Base-by-base conservation (phyloP, 345 rosid genomes). In the Linum trigynum region DNA sequence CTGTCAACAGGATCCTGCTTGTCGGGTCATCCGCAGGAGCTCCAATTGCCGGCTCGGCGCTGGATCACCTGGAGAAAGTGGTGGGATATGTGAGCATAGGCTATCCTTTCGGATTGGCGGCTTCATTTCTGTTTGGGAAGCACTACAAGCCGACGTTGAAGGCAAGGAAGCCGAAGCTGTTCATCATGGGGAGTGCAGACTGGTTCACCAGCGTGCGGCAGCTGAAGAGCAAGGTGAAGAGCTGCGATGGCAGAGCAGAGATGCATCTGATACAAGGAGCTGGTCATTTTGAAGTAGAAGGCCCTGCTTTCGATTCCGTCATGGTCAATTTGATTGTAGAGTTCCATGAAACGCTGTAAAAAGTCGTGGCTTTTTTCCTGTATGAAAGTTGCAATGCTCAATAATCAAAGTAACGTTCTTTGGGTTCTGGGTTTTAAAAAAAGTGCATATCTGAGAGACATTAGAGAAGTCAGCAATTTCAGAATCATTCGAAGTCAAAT, bases 1-100 rank as follows among this genome's bases (percentile, higher is more conserved):
- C 59, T 7, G 3, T 37, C 61, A 11, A 39, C 35, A 38, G 42
- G 50, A 62, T 62, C 42, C 17, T 62, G 35, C 17, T 62, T 23
- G 48, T 62, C 16, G 65, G 65, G 2, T 62, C 65, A 7, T 62
- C 65, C 36, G 65, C 65, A 71, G 69, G 69, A 35, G 66, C 74
- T 39, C 61, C 74, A 12, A 65, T 65, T 8, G 65, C 74, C 2
- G 74, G 74, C 3, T 71, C 62, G 11, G 74, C 74, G 9, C 69
- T 59, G 38, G 69, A 70, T 15, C 36, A 58, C 53, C 38, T 70
- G 43, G 61, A 70, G 55, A 68, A 60, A 65, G 50, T 71, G 1
- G 57, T 39, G 2, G 74, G 74, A 3, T 65, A 45, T 39, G 69
- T 63, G 14, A 51, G 74, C 50, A 59, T 71, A 2, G 69, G 65